Evolutionary conservation across 2,329 filamentous ascomycete genomes (phyloP), one percentile per base, ranked within the genome.

Genomic region (Calonectria pseudoreteaudii): DNA sequence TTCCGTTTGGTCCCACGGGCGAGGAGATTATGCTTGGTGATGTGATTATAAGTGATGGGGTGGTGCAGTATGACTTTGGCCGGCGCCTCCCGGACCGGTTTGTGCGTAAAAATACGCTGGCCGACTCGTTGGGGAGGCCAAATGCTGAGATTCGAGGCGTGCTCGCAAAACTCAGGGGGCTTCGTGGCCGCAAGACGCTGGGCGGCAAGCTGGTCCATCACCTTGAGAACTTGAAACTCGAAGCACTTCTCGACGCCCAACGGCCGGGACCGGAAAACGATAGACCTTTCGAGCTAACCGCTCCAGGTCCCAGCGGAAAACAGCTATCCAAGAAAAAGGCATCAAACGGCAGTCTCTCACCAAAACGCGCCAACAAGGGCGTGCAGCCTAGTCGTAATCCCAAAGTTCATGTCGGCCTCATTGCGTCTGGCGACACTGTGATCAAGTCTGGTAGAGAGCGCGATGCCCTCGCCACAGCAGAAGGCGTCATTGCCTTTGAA

Each of bases 361-460:
- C n/a, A 31, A 28, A 31, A 5, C 18, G 30, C 30, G 3, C 5
- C 6, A 20, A 26, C 8, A 28, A 62, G 2, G 5, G 4, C 23
- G 52, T 23, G 20, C 79, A 3, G 52, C 58, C 13, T 26, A 26
- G 38, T 11, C 53, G 50, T 4, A 20, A 38, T 23, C 75, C 72
- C 3, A 11, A 36, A 9, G 50, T 78, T 18, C 73, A 76, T 62
- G 79, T 86, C 38, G 86, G 86, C 1, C 72, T 75, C 0, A 81
- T 87, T 10, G 86, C 79, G 3, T 86, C 84, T 5, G 85, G 81
- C 7, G 82, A 87, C 56, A 78, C 77, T 3, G 83, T 87, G 2
- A 84, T 88, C 73, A 85, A 84, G 13, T 78, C 74, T 16, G 84
- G 81, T 0, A 58, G 77, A 16, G 74, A 83, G 20, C 82, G 86